Evolutionary conservation across 2,329 filamentous ascomycete genomes (phyloP).

Genomic region (Aspergillus jensenii): DNA sequence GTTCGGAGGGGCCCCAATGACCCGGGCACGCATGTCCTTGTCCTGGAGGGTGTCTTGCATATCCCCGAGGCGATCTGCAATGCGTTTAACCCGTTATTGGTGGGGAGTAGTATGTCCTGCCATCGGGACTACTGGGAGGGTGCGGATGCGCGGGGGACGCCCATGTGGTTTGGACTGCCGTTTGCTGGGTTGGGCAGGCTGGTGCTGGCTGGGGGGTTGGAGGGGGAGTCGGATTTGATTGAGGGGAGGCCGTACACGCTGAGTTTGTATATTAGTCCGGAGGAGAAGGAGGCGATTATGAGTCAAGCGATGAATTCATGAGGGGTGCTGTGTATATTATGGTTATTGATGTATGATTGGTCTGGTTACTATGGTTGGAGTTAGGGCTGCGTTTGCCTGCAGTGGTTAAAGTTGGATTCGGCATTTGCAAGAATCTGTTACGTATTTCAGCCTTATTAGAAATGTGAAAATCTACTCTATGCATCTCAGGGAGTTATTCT

Average conservation of each 20-base stretch:
- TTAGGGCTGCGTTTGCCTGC: neutral
- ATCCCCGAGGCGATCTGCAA: conserved; percentile 37
- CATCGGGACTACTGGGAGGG: conserved; percentile 22
- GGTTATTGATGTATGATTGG: neutral
- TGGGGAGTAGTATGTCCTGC: conserved; percentile 26
- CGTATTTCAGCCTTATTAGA: too few relatives aligned
- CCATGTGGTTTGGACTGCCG: conserved; percentile 20
- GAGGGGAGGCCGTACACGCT: conserved; percentile 23
- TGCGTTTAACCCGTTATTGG: conserved; percentile 26
- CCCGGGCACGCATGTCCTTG: conserved; percentile 23
- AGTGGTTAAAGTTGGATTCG: neutral
- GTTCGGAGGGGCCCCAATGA: conserved; percentile 23
- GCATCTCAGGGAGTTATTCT: too few relatives aligned
- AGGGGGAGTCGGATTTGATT: conserved; percentile 23
- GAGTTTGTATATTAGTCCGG: conserved; percentile 23
- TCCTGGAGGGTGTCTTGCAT: conserved; percentile 35
- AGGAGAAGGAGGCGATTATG: conserved; percentile 19
- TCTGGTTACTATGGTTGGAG: neutral
- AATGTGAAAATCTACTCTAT: too few relatives aligned
- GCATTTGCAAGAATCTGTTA: neutral
- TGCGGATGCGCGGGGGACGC: conserved; percentile 12
- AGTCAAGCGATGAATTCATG: neutral
- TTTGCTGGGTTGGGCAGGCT: conserved; percentile 21
- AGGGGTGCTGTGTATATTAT: neutral
- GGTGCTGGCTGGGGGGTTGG: conserved; percentile 13